Conservation (phyloP, 139 green algal genomes). For the Picochlorum sp. region DNA sequence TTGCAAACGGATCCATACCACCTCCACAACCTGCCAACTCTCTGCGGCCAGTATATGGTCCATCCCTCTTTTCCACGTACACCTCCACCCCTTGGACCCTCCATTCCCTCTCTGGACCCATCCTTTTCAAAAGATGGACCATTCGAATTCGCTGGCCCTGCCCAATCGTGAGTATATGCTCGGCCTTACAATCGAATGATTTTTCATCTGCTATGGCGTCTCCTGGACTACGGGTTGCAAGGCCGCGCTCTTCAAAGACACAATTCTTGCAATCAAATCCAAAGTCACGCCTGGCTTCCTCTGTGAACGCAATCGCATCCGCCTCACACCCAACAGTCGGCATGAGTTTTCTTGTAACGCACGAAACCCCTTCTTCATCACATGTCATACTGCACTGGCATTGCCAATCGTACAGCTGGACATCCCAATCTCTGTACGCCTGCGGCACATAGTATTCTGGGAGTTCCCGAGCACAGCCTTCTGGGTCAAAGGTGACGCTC, state of each 20-base stretch:
- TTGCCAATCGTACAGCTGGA: slow-evolving; percentile 67
- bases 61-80: slow-evolving; percentile 40
- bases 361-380: slow-evolving; percentile 5
- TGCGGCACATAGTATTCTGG: slow-evolving; percentile 44
- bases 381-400: slow-evolving; percentile 49
- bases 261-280: neutral
- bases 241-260: slow-evolving; percentile 4
- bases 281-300: neutral
- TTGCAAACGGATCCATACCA: slow-evolving; percentile 34
- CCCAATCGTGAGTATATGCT: neutral
- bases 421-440: slow-evolving; percentile 60
- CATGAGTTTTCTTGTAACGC: slow-evolving; percentile 48
- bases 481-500: slow-evolving; percentile 35
- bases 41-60: slow-evolving; percentile 33
- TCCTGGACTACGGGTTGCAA: neutral
- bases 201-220: slow-evolving; percentile 24
- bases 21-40: slow-evolving; percentile 49
- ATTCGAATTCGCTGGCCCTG: slow-evolving; percentile 29
- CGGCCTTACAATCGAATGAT: neutral
- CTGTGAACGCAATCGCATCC: slow-evolving; percentile 47
- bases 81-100: slow-evolving; percentile 27
- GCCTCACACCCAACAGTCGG: slow-evolving; percentile 73
- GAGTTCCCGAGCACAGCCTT: slow-evolving; percentile 32
- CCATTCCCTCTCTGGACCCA: slow-evolving; percentile 23
- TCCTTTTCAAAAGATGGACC: slow-evolving; percentile 32